Percentiles rank a stretch among this genome's conserved stretches.
Evolutionary conservation across 768 basidiomycete species (phyloP).

Genomic region (Boletus insuetus): DNA sequence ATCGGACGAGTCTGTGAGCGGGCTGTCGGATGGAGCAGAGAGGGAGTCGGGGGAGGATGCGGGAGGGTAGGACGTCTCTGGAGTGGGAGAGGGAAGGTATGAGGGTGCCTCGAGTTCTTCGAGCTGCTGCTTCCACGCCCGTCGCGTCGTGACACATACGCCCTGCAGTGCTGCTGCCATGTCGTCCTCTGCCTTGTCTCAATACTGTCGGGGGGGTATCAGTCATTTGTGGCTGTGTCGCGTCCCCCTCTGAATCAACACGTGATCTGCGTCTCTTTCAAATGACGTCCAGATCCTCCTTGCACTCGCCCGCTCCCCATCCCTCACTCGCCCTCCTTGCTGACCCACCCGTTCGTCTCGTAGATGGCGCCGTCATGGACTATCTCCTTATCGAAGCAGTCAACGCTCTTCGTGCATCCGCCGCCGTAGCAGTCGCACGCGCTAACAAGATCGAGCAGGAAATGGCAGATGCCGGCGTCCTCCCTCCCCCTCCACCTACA

Average conservation of each 20-base stretch:
- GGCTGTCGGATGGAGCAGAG: constrained; percentile 16
- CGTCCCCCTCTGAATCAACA: constrained; percentile 2
- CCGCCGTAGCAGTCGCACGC: constrained; percentile 67
- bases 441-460: constrained; percentile 70
- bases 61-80: constrained; percentile 8
- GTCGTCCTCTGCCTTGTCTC: not conserved
- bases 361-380: constrained; percentile 73
- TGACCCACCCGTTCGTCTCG: constrained; percentile 57
- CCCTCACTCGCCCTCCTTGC: constrained; percentile 48
- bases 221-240: constrained; percentile 22
- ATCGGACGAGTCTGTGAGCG: constrained; percentile 24
- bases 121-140: constrained; percentile 27
- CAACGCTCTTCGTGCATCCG: constrained; percentile 68
- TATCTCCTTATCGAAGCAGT: constrained; percentile 86
- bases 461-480: constrained; percentile 75
- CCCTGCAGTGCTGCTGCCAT: constrained; percentile 13
- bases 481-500: constrained; percentile 50
- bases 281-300: not conserved
- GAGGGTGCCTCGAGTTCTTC: constrained; percentile 9
- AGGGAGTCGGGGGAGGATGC: constrained; percentile 19
- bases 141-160: constrained; percentile 30
- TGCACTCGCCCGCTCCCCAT: constrained; percentile 26
- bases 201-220: not conserved
- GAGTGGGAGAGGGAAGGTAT: not conserved
- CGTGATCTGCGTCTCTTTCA: constrained; percentile 7